Evolutionary conservation across 176 grass and related monocot species (phyloP).

Genomic region (Coix lacrymajobi): DNA sequence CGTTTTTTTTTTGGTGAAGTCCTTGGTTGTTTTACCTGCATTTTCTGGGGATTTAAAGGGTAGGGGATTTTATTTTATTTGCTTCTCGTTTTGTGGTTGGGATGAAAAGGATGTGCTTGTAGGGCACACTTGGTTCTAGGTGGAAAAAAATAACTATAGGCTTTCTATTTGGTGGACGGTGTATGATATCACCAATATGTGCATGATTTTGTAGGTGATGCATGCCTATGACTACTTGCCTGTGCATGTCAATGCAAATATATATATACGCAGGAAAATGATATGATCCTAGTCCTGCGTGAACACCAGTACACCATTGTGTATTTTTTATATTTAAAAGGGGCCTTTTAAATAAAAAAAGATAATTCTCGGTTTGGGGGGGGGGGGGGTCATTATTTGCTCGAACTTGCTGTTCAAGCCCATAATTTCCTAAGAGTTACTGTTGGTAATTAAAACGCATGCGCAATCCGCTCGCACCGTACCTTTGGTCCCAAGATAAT

Average conservation of each 20-base stretch:
- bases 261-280: not conserved
- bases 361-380: not conserved
- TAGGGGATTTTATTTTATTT: not conserved
- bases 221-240: not conserved
- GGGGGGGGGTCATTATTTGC: no score
- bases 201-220: not conserved
- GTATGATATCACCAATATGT: not conserved
- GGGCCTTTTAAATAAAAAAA: not conserved
- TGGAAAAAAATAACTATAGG: not conserved
- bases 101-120: constrained; percentile 14
- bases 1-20: not conserved
- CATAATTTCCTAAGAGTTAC: not conserved
- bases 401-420: not conserved
- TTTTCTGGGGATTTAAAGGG: not conserved
- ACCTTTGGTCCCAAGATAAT: not conserved
- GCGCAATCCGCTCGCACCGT: not conserved
- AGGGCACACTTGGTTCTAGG: not conserved
- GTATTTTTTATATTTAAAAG: not conserved
- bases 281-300: not conserved
- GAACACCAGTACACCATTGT: not conserved
- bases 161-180: not conserved
- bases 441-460: not conserved
- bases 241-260: not conserved
- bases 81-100: not conserved
- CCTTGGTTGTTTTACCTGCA: constrained; percentile 5